Conservation (phyloP, 257 asterid species). For the Schizonepeta tenuifolia region DNA sequence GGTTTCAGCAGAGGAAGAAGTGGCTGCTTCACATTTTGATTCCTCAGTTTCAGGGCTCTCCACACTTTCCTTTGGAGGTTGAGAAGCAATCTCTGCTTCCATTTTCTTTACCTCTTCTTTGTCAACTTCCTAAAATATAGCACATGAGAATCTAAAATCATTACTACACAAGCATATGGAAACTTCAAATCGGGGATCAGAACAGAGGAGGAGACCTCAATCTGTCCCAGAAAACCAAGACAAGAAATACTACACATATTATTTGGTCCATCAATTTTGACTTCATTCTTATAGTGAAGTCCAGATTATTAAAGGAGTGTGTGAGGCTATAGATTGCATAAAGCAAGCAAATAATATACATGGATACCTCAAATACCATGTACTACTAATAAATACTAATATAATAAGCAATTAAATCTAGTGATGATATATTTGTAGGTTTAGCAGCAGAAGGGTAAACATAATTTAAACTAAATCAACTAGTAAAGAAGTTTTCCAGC, state of each 20-base stretch:
- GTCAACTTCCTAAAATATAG: slow-evolving; percentile 53
- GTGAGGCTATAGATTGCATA: background rate
- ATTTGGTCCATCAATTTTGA: background rate
- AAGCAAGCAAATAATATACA: background rate
- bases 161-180: background rate
- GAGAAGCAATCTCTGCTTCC: slow-evolving; percentile 43
- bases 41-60: slow-evolving; percentile 41
- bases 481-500: background rate
- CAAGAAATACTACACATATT: too few species aligned
- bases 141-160: slow-evolving; percentile 2
- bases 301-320: background rate
- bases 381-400: too few species aligned
- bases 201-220: background rate
- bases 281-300: background rate
- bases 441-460: background rate
- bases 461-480: background rate
- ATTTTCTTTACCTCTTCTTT: slow-evolving; percentile 54
- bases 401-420: background rate
- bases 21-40: slow-evolving; percentile 29
- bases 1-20: slow-evolving; percentile 38
- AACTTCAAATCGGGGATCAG: background rate
- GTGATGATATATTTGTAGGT: background rate
- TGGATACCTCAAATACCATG: too few species aligned
- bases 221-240: background rate
- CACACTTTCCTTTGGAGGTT: slow-evolving; percentile 34